Percentiles rank a stretch among this genome's conserved stretches.
These are phyloP conservation scores for Dunaliella primolecta DNA, from an alignment of 139 green algal species.

Conservation along the genomic window DNA sequence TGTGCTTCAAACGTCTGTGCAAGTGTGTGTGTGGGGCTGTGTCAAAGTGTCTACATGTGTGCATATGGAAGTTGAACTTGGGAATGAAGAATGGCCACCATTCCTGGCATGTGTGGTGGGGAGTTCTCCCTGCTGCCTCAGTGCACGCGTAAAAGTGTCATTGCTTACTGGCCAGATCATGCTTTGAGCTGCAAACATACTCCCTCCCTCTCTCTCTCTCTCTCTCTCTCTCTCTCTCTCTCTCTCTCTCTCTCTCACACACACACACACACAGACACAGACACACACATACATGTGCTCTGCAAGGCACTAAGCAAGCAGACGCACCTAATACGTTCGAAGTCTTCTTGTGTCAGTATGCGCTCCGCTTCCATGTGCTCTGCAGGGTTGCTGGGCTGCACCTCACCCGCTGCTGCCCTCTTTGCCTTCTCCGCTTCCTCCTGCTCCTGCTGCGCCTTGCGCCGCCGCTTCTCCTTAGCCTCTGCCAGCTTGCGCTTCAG, in stretches of 20 bases:
- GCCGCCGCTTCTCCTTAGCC: constrained; percentile 25
- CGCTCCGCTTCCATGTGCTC: constrained; percentile 65
- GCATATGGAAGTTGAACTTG: too few relatives aligned
- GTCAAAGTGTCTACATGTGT: not conserved
- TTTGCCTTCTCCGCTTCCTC: not conserved
- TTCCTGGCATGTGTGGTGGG: too few relatives aligned
- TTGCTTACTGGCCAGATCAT: too few relatives aligned
- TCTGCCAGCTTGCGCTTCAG: constrained; percentile 48
- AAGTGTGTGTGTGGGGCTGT: not conserved
- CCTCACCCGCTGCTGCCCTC: constrained; percentile 6
- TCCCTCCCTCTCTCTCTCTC: too few relatives aligned
- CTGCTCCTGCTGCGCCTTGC: not conserved
- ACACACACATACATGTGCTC: not conserved
- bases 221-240: too few relatives aligned
- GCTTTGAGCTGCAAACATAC: too few relatives aligned
- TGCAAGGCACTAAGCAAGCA: not conserved
- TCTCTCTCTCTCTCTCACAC: too few relatives aligned
- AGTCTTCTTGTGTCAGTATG: constrained; percentile 85
- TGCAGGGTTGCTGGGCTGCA: not conserved
- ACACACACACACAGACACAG: not conserved
- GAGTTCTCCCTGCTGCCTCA: too few relatives aligned
- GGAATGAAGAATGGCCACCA: too few relatives aligned
- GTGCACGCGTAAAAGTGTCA: too few relatives aligned
- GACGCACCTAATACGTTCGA: constrained; percentile 71
- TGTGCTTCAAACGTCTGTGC: not conserved